phyloP scores from a whole-genome alignment of 352 stramenopile species.

The Phytophthora chlamydospora region DNA sequence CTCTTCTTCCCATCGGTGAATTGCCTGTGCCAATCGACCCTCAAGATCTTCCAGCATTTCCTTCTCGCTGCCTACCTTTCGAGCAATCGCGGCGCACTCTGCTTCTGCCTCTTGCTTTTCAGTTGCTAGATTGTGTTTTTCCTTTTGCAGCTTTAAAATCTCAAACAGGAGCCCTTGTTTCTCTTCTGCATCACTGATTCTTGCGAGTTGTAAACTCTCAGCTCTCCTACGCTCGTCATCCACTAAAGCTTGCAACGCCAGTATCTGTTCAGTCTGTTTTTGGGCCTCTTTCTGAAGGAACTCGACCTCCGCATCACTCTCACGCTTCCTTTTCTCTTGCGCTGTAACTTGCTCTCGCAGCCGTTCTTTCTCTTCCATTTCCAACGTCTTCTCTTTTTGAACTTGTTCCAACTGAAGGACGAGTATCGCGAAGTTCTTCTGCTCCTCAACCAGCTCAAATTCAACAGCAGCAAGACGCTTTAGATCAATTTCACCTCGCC shows the following conservation, averaged over 20 bases:
- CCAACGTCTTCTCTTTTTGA: constrained; percentile 28
- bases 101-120: constrained; percentile 40
- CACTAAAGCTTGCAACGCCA: constrained; percentile 52
- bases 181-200: constrained; percentile 37
- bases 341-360: constrained; percentile 1
- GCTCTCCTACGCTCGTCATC: constrained; percentile 41
- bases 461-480: constrained; percentile 70
- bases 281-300: constrained; percentile 38
- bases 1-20: constrained; percentile 63
- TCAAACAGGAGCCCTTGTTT: constrained; percentile 54
- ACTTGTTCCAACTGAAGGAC: constrained; percentile 64
- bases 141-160: constrained; percentile 57
- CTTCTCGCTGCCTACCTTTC: constrained; percentile 58
- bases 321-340: constrained; percentile 11
- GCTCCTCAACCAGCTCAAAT: constrained; percentile 68
- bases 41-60: constrained; percentile 62
- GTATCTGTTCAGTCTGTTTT: constrained; percentile 58
- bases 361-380: constrained; percentile 9
- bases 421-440: constrained; percentile 71
- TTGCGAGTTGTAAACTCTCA: constrained; percentile 29
- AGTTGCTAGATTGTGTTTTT: constrained; percentile 35
- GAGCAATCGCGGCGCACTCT: constrained; percentile 25
- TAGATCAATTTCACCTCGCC: constrained; percentile 41
- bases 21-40: constrained; percentile 53
- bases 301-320: constrained; percentile 18